Evolutionary conservation across 2,329 filamentous ascomycete species (phyloP).

Genomic region (Penicillium griseofulvum): DNA sequence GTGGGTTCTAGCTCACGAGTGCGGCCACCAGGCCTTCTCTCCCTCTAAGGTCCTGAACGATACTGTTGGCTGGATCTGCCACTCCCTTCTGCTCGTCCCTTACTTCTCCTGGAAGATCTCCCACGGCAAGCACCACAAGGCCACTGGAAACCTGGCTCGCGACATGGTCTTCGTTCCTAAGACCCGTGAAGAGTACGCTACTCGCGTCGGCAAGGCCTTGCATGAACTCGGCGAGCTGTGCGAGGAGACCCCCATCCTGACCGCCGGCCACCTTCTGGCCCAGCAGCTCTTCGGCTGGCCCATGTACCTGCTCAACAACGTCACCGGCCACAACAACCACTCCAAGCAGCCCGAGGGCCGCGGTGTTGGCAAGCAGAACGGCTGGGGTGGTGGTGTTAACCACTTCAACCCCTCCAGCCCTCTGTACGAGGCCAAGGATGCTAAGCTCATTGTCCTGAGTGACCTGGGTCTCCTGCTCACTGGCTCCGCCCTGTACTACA

Average conservation of each 20-base stretch:
- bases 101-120: constrained; percentile 99
- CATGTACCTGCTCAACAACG: constrained; percentile 84
- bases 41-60: constrained; percentile 89
- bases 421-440: constrained; percentile 87
- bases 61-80: constrained; percentile 84
- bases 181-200: constrained; percentile 78
- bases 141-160: constrained; percentile 91
- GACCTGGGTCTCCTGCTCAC: constrained; percentile 75
- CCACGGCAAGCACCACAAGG: constrained; percentile 99
- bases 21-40: constrained; percentile 95
- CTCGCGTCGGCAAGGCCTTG: constrained; percentile 66
- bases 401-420: constrained; percentile 89
- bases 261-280: constrained; percentile 67
- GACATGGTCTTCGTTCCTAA: constrained; percentile 99
- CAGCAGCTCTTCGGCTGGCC: constrained; percentile 95
- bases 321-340: constrained; percentile 95
- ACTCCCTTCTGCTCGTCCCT: constrained; percentile 84
- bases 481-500: constrained; percentile 59
- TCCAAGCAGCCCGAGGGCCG: constrained; percentile 88
- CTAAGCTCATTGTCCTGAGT: constrained; percentile 79
- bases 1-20: constrained; percentile 97
- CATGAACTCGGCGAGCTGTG: constrained; percentile 86
- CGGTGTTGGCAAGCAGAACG: constrained; percentile 88
- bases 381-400: constrained; percentile 77
- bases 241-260: constrained; percentile 90